Percentiles rank a stretch among this genome's conserved stretches.
Conservation (phyloP, 129 eudicot genomes). For the Tagetes patula region DNA sequence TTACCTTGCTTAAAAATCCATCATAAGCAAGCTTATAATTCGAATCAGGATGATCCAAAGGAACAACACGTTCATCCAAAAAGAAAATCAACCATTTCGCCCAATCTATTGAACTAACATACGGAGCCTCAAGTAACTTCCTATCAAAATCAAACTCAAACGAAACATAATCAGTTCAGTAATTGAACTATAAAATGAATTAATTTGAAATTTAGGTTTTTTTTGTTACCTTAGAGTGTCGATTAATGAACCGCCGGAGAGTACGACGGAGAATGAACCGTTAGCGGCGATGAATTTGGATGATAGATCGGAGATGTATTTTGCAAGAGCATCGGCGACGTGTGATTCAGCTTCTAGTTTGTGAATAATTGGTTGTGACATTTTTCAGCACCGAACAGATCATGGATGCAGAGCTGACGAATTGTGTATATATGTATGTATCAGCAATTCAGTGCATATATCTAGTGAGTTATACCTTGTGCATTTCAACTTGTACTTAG, state of each 20-base stretch:
- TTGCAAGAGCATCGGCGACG: conserved; percentile 63
- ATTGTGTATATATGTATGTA: not conserved
- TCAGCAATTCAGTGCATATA: too few relatives aligned
- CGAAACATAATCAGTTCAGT: not conserved
- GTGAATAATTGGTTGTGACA: conserved; percentile 22
- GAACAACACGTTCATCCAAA: conserved; percentile 43
- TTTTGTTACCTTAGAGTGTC: conserved; percentile 63
- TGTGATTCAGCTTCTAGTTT: conserved; percentile 45
- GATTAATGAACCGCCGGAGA: conserved; percentile 79
- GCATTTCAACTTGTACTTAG: not conserved
- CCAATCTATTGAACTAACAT: conserved; percentile 21
- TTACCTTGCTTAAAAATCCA: conserved; percentile 39
- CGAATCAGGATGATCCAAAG: conserved; percentile 29
- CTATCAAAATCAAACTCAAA: conserved; percentile 9
- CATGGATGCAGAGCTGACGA: not conserved
- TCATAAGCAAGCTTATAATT: conserved; percentile 42
- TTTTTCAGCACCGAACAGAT: conserved; percentile 17
- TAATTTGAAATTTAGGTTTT: not conserved
- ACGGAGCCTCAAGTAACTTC: conserved; percentile 30
- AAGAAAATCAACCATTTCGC: conserved; percentile 41
- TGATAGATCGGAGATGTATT: conserved; percentile 57
- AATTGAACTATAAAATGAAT: not conserved
- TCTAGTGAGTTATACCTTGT: not conserved
- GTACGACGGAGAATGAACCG: conserved; percentile 74
- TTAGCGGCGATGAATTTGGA: conserved; percentile 49